These are phyloP conservation scores for Cladobotryum mycophilum DNA, from an alignment of 2,329 filamentous ascomycete genomes.

Conservation along the genomic window DNA sequence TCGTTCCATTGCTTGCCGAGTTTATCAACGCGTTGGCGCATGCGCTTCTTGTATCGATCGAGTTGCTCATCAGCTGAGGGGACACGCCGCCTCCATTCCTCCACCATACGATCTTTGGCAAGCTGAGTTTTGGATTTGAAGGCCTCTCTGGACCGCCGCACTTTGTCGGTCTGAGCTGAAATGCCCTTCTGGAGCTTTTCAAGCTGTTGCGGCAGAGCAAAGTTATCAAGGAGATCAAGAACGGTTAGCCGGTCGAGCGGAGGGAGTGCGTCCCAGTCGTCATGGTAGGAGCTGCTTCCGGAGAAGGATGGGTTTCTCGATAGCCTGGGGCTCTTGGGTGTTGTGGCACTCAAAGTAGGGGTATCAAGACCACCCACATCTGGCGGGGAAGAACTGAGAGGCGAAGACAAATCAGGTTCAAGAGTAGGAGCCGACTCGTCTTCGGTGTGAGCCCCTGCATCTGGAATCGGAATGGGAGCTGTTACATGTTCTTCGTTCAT, in stretches of 20 bases:
- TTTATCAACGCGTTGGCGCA: constrained; percentile 84
- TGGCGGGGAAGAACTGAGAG: constrained; percentile 36
- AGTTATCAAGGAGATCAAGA: constrained; percentile 90
- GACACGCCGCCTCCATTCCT: constrained; percentile 82
- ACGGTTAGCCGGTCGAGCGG: constrained; percentile 85
- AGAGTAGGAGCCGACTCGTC: constrained; percentile 26
- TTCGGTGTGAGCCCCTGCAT: not conserved
- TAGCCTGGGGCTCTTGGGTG: constrained; percentile 47
- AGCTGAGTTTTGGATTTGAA: constrained; percentile 68
- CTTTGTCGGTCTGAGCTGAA: constrained; percentile 75
- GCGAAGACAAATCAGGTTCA: constrained; percentile 35
- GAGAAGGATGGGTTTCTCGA: constrained; percentile 78
- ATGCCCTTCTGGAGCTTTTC: constrained; percentile 85
- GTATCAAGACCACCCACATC: constrained; percentile 43
- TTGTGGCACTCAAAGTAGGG: constrained; percentile 42
- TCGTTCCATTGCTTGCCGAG: constrained; percentile 83
- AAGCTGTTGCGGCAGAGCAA: constrained; percentile 81
- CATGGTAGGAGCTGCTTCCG: constrained; percentile 77
- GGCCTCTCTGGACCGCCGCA: constrained; percentile 74
- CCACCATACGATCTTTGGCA: constrained; percentile 84
- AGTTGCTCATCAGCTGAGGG: constrained; percentile 88
- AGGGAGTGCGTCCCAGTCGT: constrained; percentile 81
- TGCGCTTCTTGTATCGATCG: constrained; percentile 80
- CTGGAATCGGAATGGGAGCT: constrained; percentile 5
- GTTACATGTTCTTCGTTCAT: constrained; percentile 10